Base-by-base conservation (phyloP, 495 filamentous ascomycete species). In the Neurospora terricola region DNA sequence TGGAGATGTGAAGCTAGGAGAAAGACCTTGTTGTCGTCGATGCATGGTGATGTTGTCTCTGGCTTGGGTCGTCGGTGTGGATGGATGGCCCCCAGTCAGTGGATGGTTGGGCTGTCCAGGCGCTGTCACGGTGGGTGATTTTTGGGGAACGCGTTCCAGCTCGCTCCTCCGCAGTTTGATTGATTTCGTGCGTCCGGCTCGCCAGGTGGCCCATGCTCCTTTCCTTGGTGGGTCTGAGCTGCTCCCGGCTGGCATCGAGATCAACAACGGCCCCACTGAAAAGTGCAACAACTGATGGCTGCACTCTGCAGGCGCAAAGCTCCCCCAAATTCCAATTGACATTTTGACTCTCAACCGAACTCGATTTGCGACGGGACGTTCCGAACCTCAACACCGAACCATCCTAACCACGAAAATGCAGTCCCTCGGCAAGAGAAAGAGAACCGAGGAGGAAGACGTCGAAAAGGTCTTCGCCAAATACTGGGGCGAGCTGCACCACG, bases 401-500 rank as follows among this genome's bases (percentile, higher is more conserved):
- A 18, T 4, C 34, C 7, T 23, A 72, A 59, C 12, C 6, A 68
- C n/a, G 36, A 78, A 73, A 14, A 86, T 86, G 84, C 80, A 80
- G 54, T 34, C 54, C 54, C 54, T 62, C 12, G 54, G 54, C 40
- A 87, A 87, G 76, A 80, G 85, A 71, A 87, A 87, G 75, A 80
- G 85, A n/a, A 74, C 69, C 70, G 75, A 77, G 59, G 80, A 82
- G 9, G 78, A 74, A 9, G 62, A 73, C 16, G 71, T 92, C 34
- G 83, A 84, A 23, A 82, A 87, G 68, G 87, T 89, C 48, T 84
- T 94, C 74, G 79, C 85, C 12, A 83, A 88, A 71, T 87, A 87
- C 74, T 86, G 88, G 39, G 87, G 87, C 71, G 79, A 88, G 27
- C 84, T 97, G 10, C 85, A 86, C 66, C 86, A 89, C 27, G 91